These are phyloP conservation scores for Protea cynaroides DNA, from an alignment of 164 flowering plant species.

Conservation along the genomic window DNA sequence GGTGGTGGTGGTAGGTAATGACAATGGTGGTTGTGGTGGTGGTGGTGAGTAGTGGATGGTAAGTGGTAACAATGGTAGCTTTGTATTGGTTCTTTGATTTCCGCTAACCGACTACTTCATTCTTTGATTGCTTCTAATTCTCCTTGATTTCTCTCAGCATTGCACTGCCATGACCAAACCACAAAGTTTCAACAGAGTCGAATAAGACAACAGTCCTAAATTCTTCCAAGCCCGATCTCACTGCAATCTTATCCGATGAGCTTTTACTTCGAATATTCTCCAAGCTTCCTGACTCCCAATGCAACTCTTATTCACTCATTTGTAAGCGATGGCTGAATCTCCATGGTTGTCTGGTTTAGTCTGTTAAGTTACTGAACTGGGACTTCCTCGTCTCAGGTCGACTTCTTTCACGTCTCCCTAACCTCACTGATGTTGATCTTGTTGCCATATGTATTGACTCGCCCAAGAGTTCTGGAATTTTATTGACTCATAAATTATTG, in stretches of 20 bases:
- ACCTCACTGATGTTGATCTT: slow-evolving; percentile 42
- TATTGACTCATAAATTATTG: slow-evolving; percentile 29
- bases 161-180: slow-evolving; percentile 10
- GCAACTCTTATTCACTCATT: slow-evolving; percentile 44
- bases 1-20: no score
- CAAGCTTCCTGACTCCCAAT: slow-evolving; percentile 43
- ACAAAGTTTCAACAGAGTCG: background rate
- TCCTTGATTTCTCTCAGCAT: slow-evolving; percentile 12
- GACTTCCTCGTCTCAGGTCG: slow-evolving; percentile 57
- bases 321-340: slow-evolving; percentile 75
- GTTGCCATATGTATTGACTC: slow-evolving; percentile 28
- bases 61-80: no score
- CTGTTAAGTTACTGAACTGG: slow-evolving; percentile 65
- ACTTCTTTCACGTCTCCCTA: slow-evolving; percentile 58
- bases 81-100: no score
- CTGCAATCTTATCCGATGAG: slow-evolving; percentile 55
- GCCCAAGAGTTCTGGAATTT: slow-evolving; percentile 23
- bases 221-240: slow-evolving; percentile 27
- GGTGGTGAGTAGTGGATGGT: no score
- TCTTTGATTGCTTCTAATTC: no score
- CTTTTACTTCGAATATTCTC: slow-evolving; percentile 51
- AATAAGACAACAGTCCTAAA: slow-evolving; percentile 15
- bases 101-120: no score
- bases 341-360: slow-evolving; percentile 55
- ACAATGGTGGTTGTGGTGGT: no score